These are phyloP conservation scores for Ocimum tenuiflorum DNA, from an alignment of 257 asterid genomes.

Conservation along the genomic window DNA sequence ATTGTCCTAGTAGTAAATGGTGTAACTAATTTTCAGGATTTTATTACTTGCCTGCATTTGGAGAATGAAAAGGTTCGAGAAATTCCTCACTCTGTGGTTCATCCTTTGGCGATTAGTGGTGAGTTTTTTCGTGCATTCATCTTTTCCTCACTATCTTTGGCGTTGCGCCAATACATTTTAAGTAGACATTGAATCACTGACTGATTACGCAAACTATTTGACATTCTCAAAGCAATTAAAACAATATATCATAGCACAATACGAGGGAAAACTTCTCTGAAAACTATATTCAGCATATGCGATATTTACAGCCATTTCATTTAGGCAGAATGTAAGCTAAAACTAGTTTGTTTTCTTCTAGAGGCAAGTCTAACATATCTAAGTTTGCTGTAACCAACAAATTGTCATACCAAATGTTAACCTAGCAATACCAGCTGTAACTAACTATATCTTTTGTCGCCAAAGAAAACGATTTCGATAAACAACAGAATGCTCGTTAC, in stretches of 20 bases:
- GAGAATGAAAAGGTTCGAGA: constrained; percentile 75
- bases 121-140: constrained; percentile 27
- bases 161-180: neutral
- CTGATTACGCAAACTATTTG: neutral
- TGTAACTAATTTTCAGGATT: constrained; percentile 42
- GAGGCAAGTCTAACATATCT: too few relatives aligned
- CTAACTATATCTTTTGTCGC: too few relatives aligned
- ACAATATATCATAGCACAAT: too few relatives aligned
- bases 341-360: too few relatives aligned
- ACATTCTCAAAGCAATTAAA: too few relatives aligned
- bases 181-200: neutral
- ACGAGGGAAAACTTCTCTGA: too few relatives aligned
- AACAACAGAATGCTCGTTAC: neutral
- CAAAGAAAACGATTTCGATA: neutral
- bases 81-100: constrained; percentile 65
- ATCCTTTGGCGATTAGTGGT: constrained; percentile 96
- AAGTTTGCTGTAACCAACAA: too few relatives aligned
- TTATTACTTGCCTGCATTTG: constrained; percentile 40
- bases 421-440: too few relatives aligned
- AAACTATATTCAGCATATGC: too few relatives aligned
- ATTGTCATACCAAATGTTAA: too few relatives aligned
- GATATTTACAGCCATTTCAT: too few relatives aligned
- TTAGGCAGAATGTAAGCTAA: too few relatives aligned
- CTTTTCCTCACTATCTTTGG: neutral
- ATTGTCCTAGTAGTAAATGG: neutral